phyloP scores from a whole-genome alignment of 768 basidiomycete genomes.

The Mrakia gelida region DNA sequence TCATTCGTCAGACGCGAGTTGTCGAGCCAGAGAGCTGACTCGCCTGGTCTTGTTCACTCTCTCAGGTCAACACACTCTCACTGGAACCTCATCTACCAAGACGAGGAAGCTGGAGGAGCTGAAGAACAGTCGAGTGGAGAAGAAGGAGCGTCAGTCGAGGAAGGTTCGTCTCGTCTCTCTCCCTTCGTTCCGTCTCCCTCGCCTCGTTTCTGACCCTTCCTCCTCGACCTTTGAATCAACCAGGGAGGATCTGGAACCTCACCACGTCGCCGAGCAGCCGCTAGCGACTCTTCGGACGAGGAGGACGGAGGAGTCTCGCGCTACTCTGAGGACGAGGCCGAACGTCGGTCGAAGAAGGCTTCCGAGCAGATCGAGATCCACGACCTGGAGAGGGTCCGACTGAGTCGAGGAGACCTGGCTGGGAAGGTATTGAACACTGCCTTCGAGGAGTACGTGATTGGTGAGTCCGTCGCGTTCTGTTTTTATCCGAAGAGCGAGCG shows the following conservation, averaged over 20 bases:
- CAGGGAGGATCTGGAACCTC: conserved; percentile 20
- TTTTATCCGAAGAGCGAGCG: neutral
- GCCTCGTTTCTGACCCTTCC: neutral
- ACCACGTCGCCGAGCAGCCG: conserved; percentile 6
- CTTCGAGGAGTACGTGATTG: conserved; percentile 78
- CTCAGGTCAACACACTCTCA: conserved; percentile 66
- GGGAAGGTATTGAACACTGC: conserved; percentile 62
- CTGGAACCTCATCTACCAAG: conserved; percentile 77
- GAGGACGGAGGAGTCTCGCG: conserved; percentile 53
- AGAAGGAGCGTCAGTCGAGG: conserved; percentile 68
- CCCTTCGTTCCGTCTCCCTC: conserved; percentile 12
- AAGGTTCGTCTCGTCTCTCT: conserved; percentile 53
- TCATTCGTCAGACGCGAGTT: neutral
- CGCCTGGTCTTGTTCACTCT: conserved; percentile 23
- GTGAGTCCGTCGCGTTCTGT: conserved; percentile 47
- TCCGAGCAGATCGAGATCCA: conserved; percentile 51
- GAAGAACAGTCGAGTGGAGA: conserved; percentile 79
- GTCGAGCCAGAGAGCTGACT: neutral
- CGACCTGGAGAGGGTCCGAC: conserved; percentile 59
- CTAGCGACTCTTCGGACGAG: conserved; percentile 62
- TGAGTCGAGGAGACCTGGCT: conserved; percentile 67
- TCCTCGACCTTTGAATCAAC: neutral
- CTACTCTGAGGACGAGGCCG: conserved; percentile 27
- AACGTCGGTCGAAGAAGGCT: conserved; percentile 48
- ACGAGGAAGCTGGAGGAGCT: conserved; percentile 72